Evolutionary conservation across 129 eudicot genomes (phyloP), one percentile per base, ranked within the genome.

Genomic region (Smallanthus sonchifolius): DNA sequence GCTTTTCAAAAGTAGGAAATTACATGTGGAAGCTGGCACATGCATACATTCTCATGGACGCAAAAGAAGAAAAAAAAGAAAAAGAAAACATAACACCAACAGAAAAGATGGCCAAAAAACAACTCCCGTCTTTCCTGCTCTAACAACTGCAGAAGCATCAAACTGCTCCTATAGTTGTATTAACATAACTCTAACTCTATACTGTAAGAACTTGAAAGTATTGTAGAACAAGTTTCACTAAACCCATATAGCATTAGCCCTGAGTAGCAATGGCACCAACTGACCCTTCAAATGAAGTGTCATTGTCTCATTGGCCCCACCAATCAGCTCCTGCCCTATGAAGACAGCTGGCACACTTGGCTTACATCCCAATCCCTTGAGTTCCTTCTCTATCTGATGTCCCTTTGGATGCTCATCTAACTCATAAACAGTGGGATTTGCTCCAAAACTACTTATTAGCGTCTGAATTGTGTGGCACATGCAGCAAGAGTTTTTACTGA

Each of bases 191-290:
- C 77, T 70, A 70, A 52, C 72, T 78, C 71, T 62, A 62, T 59
- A 24, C 16, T 13, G 15, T 63, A 51, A 34, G 51, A 47, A 60
- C 66, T 75, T 69, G 36, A 4, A 8, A n/a, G 55, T 77, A 37
- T 69, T 60, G 55, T 78, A 57, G 63, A 43, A 34, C 45, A 54
- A 38, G 48, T 62, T 60, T 68, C 32, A 37, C 80, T 80, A 92
- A 49, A 89, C 35, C 96, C 98, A 92, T 70, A 92, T 92, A 45
- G 96, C 98, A 2, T 84, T 85, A 17, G 96, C 91, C 74, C 80
- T 82, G 6, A 80, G 83, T 39, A 92, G 90, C 85, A 84, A 51
- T 10, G 95, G 94, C 62, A 80, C 90, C 62, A 92, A 84, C 77
- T 84, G 68, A 35, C 92, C 88, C 75, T 82, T 74, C 35, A 92